These are phyloP conservation scores for Podospora appendiculata DNA, from an alignment of 495 filamentous ascomycete genomes.

Conservation along the genomic window DNA sequence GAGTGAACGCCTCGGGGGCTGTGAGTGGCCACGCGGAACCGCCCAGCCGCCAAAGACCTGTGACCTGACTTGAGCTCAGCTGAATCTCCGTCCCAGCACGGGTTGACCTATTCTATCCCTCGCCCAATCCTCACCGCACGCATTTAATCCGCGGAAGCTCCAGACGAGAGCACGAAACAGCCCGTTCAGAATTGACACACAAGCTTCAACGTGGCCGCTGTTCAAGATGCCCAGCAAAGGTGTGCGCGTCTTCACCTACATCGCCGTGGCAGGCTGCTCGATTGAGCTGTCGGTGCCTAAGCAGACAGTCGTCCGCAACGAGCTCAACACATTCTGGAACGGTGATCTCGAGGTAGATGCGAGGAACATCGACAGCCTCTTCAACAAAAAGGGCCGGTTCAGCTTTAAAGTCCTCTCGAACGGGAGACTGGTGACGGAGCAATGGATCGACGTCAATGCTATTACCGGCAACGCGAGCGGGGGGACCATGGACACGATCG, in stretches of 20 bases:
- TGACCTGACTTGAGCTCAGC: too few relatives aligned
- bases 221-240: slow-evolving; percentile 45
- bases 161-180: too few relatives aligned
- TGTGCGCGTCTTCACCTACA: slow-evolving; percentile 39
- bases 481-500: slow-evolving; percentile 41
- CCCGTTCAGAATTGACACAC: too few relatives aligned
- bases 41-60: too few relatives aligned
- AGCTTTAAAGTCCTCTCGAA: slow-evolving; percentile 36
- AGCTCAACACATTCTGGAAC: slow-evolving; percentile 26
- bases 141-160: too few relatives aligned
- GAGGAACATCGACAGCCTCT: slow-evolving; percentile 30
- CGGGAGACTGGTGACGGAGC: slow-evolving; percentile 25
- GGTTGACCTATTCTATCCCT: too few relatives aligned
- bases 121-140: too few relatives aligned
- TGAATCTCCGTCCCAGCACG: too few relatives aligned
- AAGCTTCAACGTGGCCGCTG: too few relatives aligned
- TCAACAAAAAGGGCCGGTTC: slow-evolving; percentile 40
- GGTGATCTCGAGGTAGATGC: slow-evolving; percentile 41
- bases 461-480: slow-evolving; percentile 38
- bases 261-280: slow-evolving; percentile 31
- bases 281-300: slow-evolving; percentile 42
- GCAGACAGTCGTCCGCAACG: slow-evolving; percentile 20
- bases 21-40: too few relatives aligned
- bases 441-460: slow-evolving; percentile 40
- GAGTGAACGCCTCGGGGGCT: too few relatives aligned